phyloP scores from a whole-genome alignment of 208 protist genomes.

The Phytomonas francai region DNA sequence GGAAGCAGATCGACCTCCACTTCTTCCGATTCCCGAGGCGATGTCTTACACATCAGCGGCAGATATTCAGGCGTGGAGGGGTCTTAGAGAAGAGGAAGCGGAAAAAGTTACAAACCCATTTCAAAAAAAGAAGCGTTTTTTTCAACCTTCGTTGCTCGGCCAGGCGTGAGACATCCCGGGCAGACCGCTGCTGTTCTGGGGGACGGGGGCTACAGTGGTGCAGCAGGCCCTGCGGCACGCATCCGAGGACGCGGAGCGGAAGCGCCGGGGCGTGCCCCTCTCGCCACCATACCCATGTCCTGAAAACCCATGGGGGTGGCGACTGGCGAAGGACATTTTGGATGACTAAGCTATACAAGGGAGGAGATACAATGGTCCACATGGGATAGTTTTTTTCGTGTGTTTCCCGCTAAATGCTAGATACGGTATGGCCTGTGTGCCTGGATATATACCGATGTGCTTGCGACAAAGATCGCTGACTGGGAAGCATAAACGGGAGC shows the following conservation, averaged over 20 bases:
- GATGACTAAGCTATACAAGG: slow-evolving; percentile 26
- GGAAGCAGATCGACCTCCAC: slow-evolving; percentile 71
- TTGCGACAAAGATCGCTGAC: too few species aligned
- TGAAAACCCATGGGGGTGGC: slow-evolving; percentile 83
- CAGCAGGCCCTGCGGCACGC: slow-evolving; percentile 82
- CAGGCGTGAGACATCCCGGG: slow-evolving; percentile 69
- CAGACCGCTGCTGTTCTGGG: slow-evolving; percentile 82
- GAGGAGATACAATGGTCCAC: not conserved
- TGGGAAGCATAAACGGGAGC: too few species aligned
- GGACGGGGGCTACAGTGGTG: slow-evolving; percentile 60
- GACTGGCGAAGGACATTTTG: slow-evolving; percentile 64
- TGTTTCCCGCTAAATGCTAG: not conserved
- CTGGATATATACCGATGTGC: not conserved
- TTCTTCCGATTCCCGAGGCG: slow-evolving; percentile 72
- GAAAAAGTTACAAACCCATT: slow-evolving; percentile 53
- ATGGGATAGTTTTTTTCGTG: not conserved
- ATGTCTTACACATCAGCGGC: slow-evolving; percentile 83
- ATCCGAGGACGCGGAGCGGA: slow-evolving; percentile 63
- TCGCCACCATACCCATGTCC: slow-evolving; percentile 74
- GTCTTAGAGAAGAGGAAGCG: slow-evolving; percentile 39
- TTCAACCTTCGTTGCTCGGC: slow-evolving; percentile 55
- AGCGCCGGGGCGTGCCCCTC: slow-evolving; percentile 38
- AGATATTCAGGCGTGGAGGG: slow-evolving; percentile 56
- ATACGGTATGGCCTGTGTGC: not conserved
- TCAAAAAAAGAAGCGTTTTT: slow-evolving; percentile 22